Base-by-base conservation (phyloP, 2,329 filamentous ascomycete species). In the Diaporthe longicolla region DNA sequence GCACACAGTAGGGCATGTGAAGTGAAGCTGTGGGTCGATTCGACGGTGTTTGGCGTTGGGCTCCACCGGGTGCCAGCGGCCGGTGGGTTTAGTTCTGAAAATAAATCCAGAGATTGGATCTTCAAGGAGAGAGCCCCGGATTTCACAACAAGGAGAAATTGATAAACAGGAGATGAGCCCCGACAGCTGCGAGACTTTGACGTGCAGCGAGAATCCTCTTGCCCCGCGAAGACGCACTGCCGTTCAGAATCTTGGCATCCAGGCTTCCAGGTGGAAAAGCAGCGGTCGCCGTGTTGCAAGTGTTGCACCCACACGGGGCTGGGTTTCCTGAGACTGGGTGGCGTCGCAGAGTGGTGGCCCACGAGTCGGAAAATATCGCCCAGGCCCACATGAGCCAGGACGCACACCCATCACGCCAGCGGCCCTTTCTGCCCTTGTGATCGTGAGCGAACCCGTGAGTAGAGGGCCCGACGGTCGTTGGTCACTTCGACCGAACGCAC, bases 91-190 rank as follows among this genome's bases (percentile, higher is more conserved):
- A 48, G 65, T 59, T 71, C 72, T 72, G 6, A 70, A 75, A 75
- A 75, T 75, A 75, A 71, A 65, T 40, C 50, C 68, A 68, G 50
- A 74, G 68, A 75, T 74, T 74, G 72, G 72, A 72, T 74, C 61
- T 58, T 70, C 72, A 65, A 69, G 61, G 71, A 59, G 69, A 66
- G 21, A 59, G 24, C 71, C 72, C 70, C 61, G 66, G 70, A 65
- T 57, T 55, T 43, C 55, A 55, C 63, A 52, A 37, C 48, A 45
- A 58, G 13, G 26, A 68, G 55, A 71, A 55, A 73, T 61, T 70
- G 66, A 54, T 68, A 54, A 57, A 43, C 57, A 65, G 70, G 69
- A 72, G 68, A 69, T 55, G 40, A 45, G 65, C 69, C 43, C 65
- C 32, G 17, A 61, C 73, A 35, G 52, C 50, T 35, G 59, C 71